Evolutionary conservation across 192 early-diverging fungal genomes (phyloP).

Genomic region (Cladochytrium replicatum): DNA sequence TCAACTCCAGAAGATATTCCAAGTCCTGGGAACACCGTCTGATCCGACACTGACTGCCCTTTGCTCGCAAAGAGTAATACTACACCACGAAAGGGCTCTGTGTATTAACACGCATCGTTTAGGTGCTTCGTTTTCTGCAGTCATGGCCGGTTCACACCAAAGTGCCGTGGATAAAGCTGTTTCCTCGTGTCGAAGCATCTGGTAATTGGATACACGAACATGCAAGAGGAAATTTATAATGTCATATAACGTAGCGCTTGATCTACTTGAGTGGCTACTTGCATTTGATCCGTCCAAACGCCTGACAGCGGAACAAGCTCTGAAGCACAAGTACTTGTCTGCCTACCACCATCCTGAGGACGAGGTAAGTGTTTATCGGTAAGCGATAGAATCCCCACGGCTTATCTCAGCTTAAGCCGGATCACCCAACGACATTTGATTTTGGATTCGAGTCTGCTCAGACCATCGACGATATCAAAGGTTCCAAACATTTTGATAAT

Average conservation of each 20-base stretch:
- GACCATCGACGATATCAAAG: constrained; percentile 43
- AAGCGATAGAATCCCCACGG: not conserved
- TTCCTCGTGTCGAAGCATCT: not conserved
- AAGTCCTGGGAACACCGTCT: constrained; percentile 93
- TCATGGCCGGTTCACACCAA: not conserved
- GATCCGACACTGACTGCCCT: constrained; percentile 61
- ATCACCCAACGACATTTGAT: constrained; percentile 37
- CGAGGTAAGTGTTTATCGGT: constrained; percentile 18
- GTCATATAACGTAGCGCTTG: too few relatives aligned
- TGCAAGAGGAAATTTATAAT: not conserved
- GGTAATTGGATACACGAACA: not conserved
- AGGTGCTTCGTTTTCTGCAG: too few relatives aligned
- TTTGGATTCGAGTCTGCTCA: constrained; percentile 41
- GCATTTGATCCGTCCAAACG: constrained; percentile 78
- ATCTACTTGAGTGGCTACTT: constrained; percentile 79
- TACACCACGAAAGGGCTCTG: not conserved
- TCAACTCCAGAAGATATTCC: constrained; percentile 91
- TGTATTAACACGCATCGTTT: too few relatives aligned
- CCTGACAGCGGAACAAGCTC: constrained; percentile 82
- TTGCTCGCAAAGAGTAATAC: constrained; percentile 35
- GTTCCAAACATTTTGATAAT: constrained; percentile 14
- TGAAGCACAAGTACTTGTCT: constrained; percentile 82
- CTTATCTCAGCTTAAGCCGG: constrained; percentile 27
- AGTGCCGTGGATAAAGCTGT: not conserved
- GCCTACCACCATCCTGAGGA: constrained; percentile 67